Percentiles rank a stretch among this genome's conserved stretches.
Evolutionary conservation across 495 filamentous ascomycete genomes (phyloP).

Genomic region (Xylaria nigripes): DNA sequence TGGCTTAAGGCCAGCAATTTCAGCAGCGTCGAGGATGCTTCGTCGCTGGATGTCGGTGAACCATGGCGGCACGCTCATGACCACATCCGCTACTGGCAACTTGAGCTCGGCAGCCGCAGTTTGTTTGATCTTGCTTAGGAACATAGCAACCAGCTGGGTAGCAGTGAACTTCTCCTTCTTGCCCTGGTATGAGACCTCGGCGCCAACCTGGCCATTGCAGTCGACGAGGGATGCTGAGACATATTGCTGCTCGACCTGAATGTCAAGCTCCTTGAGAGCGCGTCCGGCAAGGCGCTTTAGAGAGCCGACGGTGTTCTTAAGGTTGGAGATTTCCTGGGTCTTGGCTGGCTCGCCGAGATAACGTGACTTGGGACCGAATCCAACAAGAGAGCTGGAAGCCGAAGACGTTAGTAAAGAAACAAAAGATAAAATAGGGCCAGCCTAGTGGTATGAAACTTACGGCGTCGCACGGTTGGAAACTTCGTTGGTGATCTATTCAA

Average conservation of each 20-base stretch:
- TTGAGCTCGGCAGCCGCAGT: constrained; percentile 82
- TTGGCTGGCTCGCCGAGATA: constrained; percentile 92
- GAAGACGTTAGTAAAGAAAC: constrained; percentile 13
- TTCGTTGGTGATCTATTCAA: constrained; percentile 84
- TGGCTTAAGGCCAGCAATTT: constrained; percentile 88
- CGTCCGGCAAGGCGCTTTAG: constrained; percentile 90
- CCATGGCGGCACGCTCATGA: constrained; percentile 92
- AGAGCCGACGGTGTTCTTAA: constrained; percentile 94
- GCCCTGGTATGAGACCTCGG: constrained; percentile 86
- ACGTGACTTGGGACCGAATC: constrained; percentile 87
- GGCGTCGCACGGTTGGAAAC: constrained; percentile 97
- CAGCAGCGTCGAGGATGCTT: constrained; percentile 81
- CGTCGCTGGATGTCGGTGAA: constrained; percentile 93
- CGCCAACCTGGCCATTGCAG: constrained; percentile 87
- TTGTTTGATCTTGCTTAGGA: constrained; percentile 85
- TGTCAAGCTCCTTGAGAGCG: constrained; percentile 77
- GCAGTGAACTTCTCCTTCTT: constrained; percentile 91
- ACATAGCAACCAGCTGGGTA: constrained; percentile 89
- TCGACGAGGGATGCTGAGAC: constrained; percentile 84
- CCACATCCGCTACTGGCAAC: constrained; percentile 88
- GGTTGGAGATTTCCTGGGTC: constrained; percentile 97
- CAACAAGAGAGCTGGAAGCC: constrained; percentile 69
- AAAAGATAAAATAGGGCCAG: background rate
- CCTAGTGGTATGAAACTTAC: constrained; percentile 48
- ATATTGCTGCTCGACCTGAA: constrained; percentile 83